Evolutionary conservation across 257 asterid species (phyloP).

Genomic region (Solanum etuberosum): DNA sequence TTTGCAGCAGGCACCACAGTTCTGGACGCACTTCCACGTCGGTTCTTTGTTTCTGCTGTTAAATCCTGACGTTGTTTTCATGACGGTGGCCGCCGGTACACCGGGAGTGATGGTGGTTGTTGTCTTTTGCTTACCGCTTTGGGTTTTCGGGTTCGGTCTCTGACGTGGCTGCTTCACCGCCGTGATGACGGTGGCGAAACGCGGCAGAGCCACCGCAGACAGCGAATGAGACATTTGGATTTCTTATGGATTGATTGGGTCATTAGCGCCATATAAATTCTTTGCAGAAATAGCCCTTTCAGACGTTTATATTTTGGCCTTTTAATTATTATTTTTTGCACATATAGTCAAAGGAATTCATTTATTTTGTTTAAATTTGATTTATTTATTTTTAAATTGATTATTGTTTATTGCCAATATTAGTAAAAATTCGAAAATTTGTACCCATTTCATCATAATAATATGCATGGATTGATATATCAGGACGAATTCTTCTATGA

Average conservation of each 20-base stretch:
- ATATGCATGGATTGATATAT: too few relatives aligned
- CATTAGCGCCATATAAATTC: background rate
- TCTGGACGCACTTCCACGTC: constrained; percentile 66
- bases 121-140: constrained; percentile 3
- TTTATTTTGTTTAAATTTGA: background rate
- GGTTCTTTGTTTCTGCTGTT: constrained; percentile 60
- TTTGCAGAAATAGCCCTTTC: background rate
- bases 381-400: too few relatives aligned
- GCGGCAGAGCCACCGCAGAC: constrained; percentile 31
- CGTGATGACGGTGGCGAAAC: constrained; percentile 24
- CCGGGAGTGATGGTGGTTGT: constrained; percentile 10
- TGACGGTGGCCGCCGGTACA: background rate
- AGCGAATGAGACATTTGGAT: constrained; percentile 15
- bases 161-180: constrained; percentile 15
- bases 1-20: constrained; percentile 95
- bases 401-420: too few relatives aligned
- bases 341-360: background rate
- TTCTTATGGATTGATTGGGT: background rate
- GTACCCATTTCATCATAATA: too few relatives aligned
- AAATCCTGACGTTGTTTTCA: constrained; percentile 28
- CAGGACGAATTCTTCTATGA: too few relatives aligned
- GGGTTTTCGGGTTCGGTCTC: constrained; percentile 15
- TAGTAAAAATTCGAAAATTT: too few relatives aligned
- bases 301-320: background rate
- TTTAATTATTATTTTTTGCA: background rate